Base-by-base conservation (phyloP, 176 grass and related monocot species). In the Triticum urartu region DNA sequence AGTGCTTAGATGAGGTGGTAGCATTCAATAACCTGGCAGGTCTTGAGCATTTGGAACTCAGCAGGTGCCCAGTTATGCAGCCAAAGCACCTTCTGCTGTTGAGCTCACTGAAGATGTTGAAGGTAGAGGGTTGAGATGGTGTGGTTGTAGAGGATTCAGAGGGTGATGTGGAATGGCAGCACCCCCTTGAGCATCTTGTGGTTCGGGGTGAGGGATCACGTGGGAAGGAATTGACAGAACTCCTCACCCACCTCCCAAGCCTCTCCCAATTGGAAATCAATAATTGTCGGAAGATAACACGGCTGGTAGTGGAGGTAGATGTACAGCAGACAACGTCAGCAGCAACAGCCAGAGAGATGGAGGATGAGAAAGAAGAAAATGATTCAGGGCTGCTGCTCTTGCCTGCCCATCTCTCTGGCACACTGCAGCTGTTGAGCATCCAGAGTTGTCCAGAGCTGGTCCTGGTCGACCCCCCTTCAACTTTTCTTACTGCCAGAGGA, bases 371-470 rank as follows among this genome's bases (percentile, higher is more conserved):
- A 1, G 5, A 54, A 54, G 15, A 54, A 18, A 15, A 54, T 18
- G 50, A 36, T 36, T 36, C 35, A 36, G 35, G 15, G 15, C 0
- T 54, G 15, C 50, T 54, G 50, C 15, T 54, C 1, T 18, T 54
- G 0, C 15, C 50, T 0, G 1, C 50, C 15, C 50, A 54, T 26
- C 47, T 70, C 32, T 71, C 9, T 43, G 9, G 15, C 7, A 24
- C 66, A 15, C 28, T 82, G 30, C 0, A 0, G 25, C 0, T 0
- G 0, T 47, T 81, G 28, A 0, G 0, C 0, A 56, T 82, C 14
- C 0, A 0, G 0, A 0, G 0, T 4, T 65, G 61, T 20, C 7
- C 3, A 7, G 40, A 81, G 24, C 40, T 81, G 24, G 28, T 13
- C 34, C 4, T 32, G 7, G 17, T 54, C 14, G 50, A 14, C 45